A percentile compares a stretch with the other conserved stretches of the same genome.
phyloP scores from a whole-genome alignment of 768 basidiomycete species.

The Naganishia randhawae region DNA sequence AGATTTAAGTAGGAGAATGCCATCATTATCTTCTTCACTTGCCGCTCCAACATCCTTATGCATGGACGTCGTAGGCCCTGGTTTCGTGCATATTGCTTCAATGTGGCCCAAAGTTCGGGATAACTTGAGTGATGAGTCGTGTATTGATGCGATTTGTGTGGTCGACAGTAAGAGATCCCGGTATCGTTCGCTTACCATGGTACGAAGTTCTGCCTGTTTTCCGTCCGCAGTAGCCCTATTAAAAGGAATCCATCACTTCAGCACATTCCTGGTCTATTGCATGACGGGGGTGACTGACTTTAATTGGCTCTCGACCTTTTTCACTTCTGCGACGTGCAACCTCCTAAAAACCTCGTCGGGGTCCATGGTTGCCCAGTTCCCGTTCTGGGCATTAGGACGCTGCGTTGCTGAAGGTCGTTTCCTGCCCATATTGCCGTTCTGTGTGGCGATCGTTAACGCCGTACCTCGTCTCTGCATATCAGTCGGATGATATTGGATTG shows the following conservation, averaged over 20 bases:
- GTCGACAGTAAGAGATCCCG: conserved; percentile 50
- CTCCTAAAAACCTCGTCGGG: conserved; percentile 48
- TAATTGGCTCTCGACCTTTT: conserved; percentile 46
- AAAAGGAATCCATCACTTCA: not conserved
- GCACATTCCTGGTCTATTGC: not conserved
- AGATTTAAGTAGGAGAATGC: not conserved
- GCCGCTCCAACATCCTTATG: conserved; percentile 7
- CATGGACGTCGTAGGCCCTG: not conserved
- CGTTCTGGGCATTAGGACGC: not conserved
- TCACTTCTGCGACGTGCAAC: conserved; percentile 44
- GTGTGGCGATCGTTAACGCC: not conserved
- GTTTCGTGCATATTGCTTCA: conserved; percentile 38
- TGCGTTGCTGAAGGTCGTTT: not conserved
- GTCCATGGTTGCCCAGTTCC: conserved; percentile 47
- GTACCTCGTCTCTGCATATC: conserved; percentile 13
- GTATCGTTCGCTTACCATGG: conserved; percentile 47
- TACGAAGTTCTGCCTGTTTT: conserved; percentile 48
- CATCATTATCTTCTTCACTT: conserved; percentile 29
- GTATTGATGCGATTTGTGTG: conserved; percentile 46
- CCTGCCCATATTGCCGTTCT: not conserved
- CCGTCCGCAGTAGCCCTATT: conserved; percentile 39
- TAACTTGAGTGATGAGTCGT: conserved; percentile 42
- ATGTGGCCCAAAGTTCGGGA: conserved; percentile 38
- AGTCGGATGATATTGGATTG: not conserved
- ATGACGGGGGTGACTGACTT: not conserved